Evolutionary conservation across 352 stramenopile species (phyloP), one percentile per base, ranked within the genome.

Genomic region (Aphanomyces cochlioides): DNA sequence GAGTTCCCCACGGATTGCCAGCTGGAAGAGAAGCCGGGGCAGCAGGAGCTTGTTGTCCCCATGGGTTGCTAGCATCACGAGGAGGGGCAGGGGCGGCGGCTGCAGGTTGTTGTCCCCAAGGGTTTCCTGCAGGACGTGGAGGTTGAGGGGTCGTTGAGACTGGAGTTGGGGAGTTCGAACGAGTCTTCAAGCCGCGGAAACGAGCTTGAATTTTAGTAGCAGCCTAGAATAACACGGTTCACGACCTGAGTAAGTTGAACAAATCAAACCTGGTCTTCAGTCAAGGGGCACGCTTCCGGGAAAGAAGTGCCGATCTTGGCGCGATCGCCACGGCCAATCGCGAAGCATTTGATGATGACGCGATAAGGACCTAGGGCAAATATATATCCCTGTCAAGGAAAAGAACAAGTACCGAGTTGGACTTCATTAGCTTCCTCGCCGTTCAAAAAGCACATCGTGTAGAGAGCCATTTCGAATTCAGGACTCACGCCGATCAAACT

Each of bases 401-500:
- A 0, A 28, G 1, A 28, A 28, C 28, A 28, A 28, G 28, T 28
- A 28, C 28, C 28, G 3, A 90, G 76, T 48, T 95, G 81, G 56
- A 96, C 90, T 64, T 90, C 76, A 64, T 97, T 92, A 38, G 93
- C 82, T 39, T 98, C 83, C 58, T 88, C 76, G 60, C 89, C 92
- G 47, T 96, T 90, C 28, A 98, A 72, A 75, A 98, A 98, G 69
- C 90, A 97, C 75, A 98, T 87, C 2, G 93, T 98, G 79, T 98
- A 98, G n/a, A 98, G 75, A 21, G 96, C 94, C 74, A 98, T 87
- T 77, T 98, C 96, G 56, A 98, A 98, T 75, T 98, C 96, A 4
- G 95, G 95, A 47, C 87, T 97, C 17, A 97, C 91, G 37, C 93
- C 95, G 59, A 98, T 94, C 47, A 98, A 91, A 66, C 87, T 92